These are phyloP conservation scores for Camellia granthamiana DNA, from an alignment of 148 eudicot species.

Conservation along the genomic window DNA sequence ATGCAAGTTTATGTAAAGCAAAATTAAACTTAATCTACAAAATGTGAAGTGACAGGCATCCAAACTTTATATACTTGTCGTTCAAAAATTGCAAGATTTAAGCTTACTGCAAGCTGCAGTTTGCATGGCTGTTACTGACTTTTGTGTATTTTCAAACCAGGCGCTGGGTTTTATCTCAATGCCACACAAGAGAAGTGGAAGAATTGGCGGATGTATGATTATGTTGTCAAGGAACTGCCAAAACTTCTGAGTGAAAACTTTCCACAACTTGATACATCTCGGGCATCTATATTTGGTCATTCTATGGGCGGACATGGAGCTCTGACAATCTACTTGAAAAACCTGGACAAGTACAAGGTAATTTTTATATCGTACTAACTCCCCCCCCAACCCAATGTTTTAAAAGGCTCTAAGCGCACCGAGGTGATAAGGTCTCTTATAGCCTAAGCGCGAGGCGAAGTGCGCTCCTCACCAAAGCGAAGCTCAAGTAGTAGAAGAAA, in stretches of 20 bases:
- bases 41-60: neutral
- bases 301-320: conserved; percentile 99
- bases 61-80: neutral
- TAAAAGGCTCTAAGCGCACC: neutral
- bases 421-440: too few species aligned
- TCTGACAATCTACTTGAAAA: conserved; percentile 85
- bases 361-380: conserved; percentile 1
- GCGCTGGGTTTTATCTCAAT: conserved; percentile 98
- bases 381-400: neutral
- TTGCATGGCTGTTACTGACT: neutral
- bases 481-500: too few species aligned
- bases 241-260: conserved; percentile 70
- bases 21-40: neutral
- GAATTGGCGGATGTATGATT: conserved; percentile 98
- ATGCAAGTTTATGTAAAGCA: neutral
- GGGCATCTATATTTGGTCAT: conserved; percentile 91
- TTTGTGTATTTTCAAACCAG: conserved; percentile 31
- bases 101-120: neutral
- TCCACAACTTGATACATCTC: conserved; percentile 75
- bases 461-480: too few species aligned
- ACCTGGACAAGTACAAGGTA: conserved; percentile 96
- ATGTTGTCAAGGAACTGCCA: conserved; percentile 92
- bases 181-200: conserved; percentile 98
- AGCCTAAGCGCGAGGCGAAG: too few species aligned
- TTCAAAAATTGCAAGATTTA: neutral